Conservation (phyloP, 768 basidiomycete genomes). For the Scleroderma bovista region DNA sequence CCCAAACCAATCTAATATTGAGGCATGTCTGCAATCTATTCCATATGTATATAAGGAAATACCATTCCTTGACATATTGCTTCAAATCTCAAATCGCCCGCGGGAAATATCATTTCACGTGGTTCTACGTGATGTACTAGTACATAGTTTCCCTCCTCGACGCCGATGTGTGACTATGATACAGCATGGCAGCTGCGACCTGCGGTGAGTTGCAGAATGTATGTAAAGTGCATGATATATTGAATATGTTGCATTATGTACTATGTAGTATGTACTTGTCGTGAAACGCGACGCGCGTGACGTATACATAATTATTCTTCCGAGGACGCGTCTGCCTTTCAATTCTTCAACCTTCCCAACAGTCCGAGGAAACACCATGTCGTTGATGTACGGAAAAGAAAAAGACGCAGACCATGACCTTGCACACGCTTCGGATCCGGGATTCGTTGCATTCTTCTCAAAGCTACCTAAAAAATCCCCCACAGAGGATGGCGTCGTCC, state of each 20-base stretch:
- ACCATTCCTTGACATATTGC: neutral
- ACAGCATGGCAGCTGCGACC: no score
- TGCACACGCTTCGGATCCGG: constrained; percentile 68
- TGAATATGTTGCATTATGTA: no score
- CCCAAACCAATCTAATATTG: neutral
- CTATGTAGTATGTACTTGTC: no score
- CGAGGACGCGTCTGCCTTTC: no score
- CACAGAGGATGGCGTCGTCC: constrained; percentile 68
- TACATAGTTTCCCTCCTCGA: no score
- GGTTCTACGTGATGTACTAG: neutral
- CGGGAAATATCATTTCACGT: neutral
- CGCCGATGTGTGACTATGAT: no score
- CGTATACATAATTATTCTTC: no score
- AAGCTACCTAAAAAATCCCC: constrained; percentile 62
- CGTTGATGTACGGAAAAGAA: constrained; percentile 62
- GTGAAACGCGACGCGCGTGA: no score
- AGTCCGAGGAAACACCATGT: constrained; percentile 39
- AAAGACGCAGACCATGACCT: constrained; percentile 44
- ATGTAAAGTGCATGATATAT: no score
- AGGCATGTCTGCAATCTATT: neutral
- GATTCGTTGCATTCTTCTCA: constrained; percentile 69
- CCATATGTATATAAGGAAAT: neutral
- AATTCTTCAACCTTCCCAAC: no score
- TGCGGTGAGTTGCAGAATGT: no score
- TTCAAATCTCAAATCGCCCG: neutral